These are phyloP conservation scores for Chalara sp. DNA, from an alignment of 2,329 filamentous ascomycete species.

Conservation along the genomic window DNA sequence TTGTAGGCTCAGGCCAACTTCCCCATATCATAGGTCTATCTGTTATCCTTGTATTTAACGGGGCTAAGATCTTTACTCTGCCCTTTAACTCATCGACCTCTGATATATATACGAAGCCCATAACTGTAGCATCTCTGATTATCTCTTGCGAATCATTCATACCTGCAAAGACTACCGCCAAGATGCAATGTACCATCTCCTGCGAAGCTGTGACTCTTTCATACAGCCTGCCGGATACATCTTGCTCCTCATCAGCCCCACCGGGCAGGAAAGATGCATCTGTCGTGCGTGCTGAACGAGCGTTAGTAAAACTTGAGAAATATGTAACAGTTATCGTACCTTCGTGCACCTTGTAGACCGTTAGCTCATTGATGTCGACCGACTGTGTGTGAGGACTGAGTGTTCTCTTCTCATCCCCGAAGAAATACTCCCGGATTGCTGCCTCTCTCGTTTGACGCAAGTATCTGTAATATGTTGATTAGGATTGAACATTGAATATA, in stretches of 20 bases:
- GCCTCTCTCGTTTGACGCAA: conserved; percentile 69
- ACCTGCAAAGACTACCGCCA: conserved; percentile 78
- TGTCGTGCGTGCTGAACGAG: conserved; percentile 17
- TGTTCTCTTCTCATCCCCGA: conserved; percentile 69
- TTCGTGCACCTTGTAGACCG: conserved; percentile 64
- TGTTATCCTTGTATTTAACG: conserved; percentile 75
- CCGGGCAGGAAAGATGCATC: conserved; percentile 27
- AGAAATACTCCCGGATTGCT: conserved; percentile 89
- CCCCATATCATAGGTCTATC: conserved; percentile 78
- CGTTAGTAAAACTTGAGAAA: conserved; percentile 5
- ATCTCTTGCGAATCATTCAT: conserved; percentile 62
- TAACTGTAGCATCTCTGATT: conserved; percentile 74
- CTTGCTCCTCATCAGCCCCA: conserved; percentile 23
- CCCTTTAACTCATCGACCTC: conserved; percentile 83
- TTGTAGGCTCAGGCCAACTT: conserved; percentile 77
- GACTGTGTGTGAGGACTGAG: conserved; percentile 84
- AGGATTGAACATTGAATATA: no score
- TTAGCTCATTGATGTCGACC: conserved; percentile 67
- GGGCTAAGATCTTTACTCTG: conserved; percentile 74
- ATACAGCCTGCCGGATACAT: conserved; percentile 35
- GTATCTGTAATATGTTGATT: not conserved
- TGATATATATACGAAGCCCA: conserved; percentile 89
- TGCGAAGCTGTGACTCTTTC: conserved; percentile 59
- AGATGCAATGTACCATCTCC: conserved; percentile 70
- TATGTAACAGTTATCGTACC: conserved; percentile 33